phyloP scores from a whole-genome alignment of 257 asterid genomes.

The Plantago ovata region DNA sequence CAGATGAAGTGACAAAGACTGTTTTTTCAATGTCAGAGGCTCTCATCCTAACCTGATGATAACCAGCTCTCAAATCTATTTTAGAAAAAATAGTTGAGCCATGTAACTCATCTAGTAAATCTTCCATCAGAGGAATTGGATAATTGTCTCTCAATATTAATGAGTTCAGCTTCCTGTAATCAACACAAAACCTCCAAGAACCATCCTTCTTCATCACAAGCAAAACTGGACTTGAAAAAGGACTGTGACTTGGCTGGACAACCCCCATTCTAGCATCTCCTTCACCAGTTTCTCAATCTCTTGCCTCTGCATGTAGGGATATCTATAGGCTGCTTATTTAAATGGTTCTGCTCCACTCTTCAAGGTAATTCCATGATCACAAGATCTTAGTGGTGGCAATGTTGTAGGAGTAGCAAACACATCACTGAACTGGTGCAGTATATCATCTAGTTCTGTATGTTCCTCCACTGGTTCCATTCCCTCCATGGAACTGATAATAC shows the following conservation, averaged over 20 bases:
- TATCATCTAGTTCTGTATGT: no score
- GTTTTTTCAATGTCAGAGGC: no score
- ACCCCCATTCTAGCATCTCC: neutral
- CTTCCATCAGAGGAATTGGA: constrained; percentile 1
- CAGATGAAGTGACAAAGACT: no score
- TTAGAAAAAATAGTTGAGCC: no score
- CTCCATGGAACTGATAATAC: neutral
- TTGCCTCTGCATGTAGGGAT: neutral
- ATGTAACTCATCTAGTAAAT: constrained; percentile 10
- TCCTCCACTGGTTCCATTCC: neutral
- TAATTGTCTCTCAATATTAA: neutral
- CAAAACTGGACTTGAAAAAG: neutral
- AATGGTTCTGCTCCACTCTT: neutral
- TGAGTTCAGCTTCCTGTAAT: neutral
- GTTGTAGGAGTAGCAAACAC: neutral
- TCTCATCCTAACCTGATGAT: no score
- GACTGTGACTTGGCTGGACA: neutral
- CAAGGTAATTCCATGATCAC: neutral
- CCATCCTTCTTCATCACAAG: neutral
- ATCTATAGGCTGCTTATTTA: neutral
- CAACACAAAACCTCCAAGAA: no score
- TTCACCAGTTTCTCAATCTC: neutral
- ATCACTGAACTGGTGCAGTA: no score
- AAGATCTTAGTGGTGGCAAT: neutral
- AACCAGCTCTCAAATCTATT: no score